Base-by-base conservation (phyloP, 106 monocot genomes). In the Triglochin maritima region DNA sequence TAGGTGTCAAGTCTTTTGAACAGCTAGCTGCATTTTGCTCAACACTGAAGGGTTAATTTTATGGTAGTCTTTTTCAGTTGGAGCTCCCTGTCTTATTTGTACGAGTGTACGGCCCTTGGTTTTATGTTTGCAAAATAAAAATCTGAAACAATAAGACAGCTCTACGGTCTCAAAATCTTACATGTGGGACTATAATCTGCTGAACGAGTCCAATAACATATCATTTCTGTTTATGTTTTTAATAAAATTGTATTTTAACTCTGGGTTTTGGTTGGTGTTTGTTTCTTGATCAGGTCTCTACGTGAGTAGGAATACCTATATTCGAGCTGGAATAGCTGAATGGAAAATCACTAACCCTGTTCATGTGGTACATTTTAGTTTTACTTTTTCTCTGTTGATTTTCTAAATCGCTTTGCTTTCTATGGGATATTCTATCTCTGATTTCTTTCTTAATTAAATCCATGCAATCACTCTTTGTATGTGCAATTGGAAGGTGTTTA, bases 281-380 rank as follows among this genome's bases (percentile, higher is more conserved):
- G 46, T 13, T 3, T 58, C 64, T n/a, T 78, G 60, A 80, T 73
- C 66, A 98, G 98, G 98, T 62, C 76, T 98, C 49, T 98, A 98
- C 81, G 86, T 98, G 3, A 98, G 98, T 76, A 78, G 91, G 70
- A 98, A 98, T 65, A 98, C 96, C 12, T 98, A 98, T 62, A 80
- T 98, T 62, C 86, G 82, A 47, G 72, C 86, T 56, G 98, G 92
- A 74, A 77, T 88, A 77, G 70, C 80, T 67, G 92, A 98, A 70
- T 98, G 88, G 88, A 84, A 80, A 49, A 75, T 82, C 13, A 84
- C 84, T 45, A 98, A 92, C 78, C 87, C 91, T 71, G 88, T 92
- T 46, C 86, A 98, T 86, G 66, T 96, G 90, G 95, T 90, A 88
- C 74, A 77, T 9, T 59, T 46, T 46, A 16, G 45, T 12, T 59